Conservation (phyloP, 2,329 filamentous ascomycete species). For the Metarhizium guizhouense region DNA sequence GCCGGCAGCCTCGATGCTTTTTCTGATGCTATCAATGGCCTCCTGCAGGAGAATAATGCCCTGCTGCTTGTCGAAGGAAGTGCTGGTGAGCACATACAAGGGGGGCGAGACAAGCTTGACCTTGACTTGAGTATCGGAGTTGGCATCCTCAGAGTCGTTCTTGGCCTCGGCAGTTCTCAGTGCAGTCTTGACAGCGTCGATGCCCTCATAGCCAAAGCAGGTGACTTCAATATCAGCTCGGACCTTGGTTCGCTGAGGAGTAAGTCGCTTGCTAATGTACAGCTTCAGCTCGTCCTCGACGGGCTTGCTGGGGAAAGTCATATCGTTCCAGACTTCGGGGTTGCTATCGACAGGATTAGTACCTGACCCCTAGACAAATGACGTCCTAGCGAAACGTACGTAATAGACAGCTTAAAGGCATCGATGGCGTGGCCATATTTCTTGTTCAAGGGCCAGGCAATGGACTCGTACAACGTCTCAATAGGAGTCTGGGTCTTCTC, state of each 20-base stretch:
- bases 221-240: conserved; percentile 95
- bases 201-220: conserved; percentile 93
- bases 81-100: conserved; percentile 90
- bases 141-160: conserved; percentile 56
- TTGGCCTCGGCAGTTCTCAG: conserved; percentile 84
- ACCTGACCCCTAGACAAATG: background rate
- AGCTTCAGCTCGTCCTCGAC: conserved; percentile 84
- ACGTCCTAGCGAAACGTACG: conserved; percentile 45
- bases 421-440: conserved; percentile 96
- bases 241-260: conserved; percentile 97
- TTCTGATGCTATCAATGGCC: conserved; percentile 79
- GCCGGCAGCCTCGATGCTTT: conserved; percentile 67
- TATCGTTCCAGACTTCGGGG: conserved; percentile 90
- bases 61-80: conserved; percentile 84
- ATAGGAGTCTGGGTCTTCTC: conserved; percentile 96
- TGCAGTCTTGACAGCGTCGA: conserved; percentile 93
- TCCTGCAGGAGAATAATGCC: conserved; percentile 81
- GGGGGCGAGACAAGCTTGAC: conserved; percentile 97
- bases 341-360: conserved; percentile 48
- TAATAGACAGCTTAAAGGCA: conserved; percentile 98
- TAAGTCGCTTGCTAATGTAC: conserved; percentile 96
- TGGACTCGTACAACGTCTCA: conserved; percentile 85
- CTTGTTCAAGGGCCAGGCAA: conserved; percentile 95
- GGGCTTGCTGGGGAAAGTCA: conserved; percentile 75
- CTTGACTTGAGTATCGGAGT: conserved; percentile 82